Conservation (phyloP, 1,139 yeast species). For the Sugiyamaella paludigena region DNA sequence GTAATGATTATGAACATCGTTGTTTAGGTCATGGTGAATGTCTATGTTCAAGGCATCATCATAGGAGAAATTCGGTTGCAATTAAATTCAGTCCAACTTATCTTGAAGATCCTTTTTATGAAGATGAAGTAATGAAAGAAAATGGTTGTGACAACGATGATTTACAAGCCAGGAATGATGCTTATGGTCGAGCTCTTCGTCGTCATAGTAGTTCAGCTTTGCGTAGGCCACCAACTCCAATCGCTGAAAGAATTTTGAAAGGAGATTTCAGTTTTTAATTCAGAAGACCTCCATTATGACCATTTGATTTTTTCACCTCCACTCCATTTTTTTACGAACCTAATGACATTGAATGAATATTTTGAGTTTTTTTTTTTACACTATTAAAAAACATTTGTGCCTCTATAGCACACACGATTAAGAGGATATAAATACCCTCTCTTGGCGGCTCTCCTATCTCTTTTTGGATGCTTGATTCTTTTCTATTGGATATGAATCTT, state of each 20-base stretch:
- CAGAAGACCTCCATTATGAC: too few species aligned
- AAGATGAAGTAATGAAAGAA: constrained; percentile 15
- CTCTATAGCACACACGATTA: too few species aligned
- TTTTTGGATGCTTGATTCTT: too few species aligned
- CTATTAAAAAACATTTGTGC: too few species aligned
- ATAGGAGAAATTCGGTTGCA: constrained; percentile 31
- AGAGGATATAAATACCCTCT: too few species aligned
- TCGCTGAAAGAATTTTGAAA: constrained; percentile 34
- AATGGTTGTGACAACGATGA: constrained; percentile 7
- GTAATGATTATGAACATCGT: constrained; percentile 1
- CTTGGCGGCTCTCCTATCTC: too few species aligned
- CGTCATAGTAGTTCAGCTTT: constrained; percentile 17
- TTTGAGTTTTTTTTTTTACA: too few species aligned
- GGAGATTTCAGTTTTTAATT: constrained; percentile 29
- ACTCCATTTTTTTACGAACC: neutral
- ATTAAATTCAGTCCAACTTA: constrained; percentile 28
- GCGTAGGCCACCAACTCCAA: constrained; percentile 31
- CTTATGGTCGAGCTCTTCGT: constrained; percentile 14
- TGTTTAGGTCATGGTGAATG: constrained; percentile 19
- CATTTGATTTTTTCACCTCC: neutral
- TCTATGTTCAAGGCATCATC: constrained; percentile 28
- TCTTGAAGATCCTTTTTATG: constrained; percentile 16
- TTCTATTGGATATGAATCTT: too few species aligned
- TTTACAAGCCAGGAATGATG: constrained; percentile 11
- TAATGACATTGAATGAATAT: too few species aligned